Conservation (phyloP, 495 filamentous ascomycete species). For the Hypomontagnella submonticulosa region DNA sequence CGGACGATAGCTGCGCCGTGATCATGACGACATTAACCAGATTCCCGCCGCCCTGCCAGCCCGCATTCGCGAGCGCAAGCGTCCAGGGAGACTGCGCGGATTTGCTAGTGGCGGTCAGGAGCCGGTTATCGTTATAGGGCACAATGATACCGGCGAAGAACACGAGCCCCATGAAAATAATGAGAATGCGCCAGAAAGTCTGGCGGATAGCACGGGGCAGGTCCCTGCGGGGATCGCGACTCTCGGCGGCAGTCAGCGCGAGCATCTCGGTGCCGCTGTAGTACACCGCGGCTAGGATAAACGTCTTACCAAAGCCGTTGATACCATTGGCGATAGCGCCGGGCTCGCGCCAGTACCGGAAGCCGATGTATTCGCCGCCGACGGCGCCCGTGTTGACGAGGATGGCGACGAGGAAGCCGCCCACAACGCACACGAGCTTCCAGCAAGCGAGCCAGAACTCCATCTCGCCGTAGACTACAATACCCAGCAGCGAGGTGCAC, state of each 20-base stretch:
- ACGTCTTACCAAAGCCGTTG: conserved; percentile 71
- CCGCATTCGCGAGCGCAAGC: conserved; percentile 65
- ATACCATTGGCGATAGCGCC: conserved; percentile 70
- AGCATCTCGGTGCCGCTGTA: conserved; percentile 81
- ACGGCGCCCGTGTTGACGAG: conserved; percentile 56
- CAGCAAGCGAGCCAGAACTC: conserved; percentile 60
- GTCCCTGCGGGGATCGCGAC: conserved; percentile 71
- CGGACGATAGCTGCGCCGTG: conserved; percentile 71
- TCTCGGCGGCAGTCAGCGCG: conserved; percentile 75
- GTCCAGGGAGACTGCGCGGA: conserved; percentile 69
- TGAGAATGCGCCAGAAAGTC: conserved; percentile 72
- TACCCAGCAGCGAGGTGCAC: conserved; percentile 50
- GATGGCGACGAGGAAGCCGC: conserved; percentile 61
- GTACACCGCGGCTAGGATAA: conserved; percentile 75
- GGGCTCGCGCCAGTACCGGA: conserved; percentile 72
- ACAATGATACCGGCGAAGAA: conserved; percentile 73
- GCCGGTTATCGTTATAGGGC: conserved; percentile 58
- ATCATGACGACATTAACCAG: conserved; percentile 78
- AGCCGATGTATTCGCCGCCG: conserved; percentile 58
- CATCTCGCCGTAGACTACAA: conserved; percentile 60
- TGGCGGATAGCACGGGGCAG: conserved; percentile 72
- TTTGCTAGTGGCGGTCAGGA: conserved; percentile 60
- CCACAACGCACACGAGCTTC: conserved; percentile 56
- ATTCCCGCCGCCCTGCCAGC: conserved; percentile 68
- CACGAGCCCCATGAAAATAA: conserved; percentile 71